A percentile compares a stretch with the other conserved stretches of the same genome.
Conservation (phyloP, 768 basidiomycete species). For the Kwoniella bestiolae region DNA sequence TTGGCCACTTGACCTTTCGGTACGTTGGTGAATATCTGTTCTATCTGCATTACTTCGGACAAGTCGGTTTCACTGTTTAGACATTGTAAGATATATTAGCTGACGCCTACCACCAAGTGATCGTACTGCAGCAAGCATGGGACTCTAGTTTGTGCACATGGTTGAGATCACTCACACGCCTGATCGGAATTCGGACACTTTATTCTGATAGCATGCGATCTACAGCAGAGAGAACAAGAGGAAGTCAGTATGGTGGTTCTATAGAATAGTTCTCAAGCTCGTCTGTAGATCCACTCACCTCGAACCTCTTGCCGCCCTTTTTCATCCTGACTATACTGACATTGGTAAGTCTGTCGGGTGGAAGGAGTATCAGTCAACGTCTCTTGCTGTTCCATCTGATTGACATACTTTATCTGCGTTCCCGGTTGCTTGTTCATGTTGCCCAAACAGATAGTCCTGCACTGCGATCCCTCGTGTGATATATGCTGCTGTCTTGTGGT, state of each 20-base stretch:
- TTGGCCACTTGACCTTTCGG: slow-evolving; percentile 94
- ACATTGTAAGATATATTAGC: background rate
- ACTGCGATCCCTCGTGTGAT: no score
- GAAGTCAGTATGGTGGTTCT: background rate
- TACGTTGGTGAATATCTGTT: slow-evolving; percentile 92
- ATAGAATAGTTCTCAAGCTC: background rate
- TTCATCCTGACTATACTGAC: slow-evolving; percentile 94
- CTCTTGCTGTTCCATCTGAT: background rate
- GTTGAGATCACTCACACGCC: slow-evolving; percentile 69
- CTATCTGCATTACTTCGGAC: slow-evolving; percentile 95
- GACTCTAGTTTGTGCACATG: background rate
- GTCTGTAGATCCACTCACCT: slow-evolving; percentile 64
- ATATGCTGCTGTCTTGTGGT: no score
- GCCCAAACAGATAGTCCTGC: no score
- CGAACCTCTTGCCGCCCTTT: slow-evolving; percentile 97
- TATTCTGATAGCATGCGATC: slow-evolving; percentile 99
- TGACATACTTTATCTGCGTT: slow-evolving; percentile 54
- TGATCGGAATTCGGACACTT: slow-evolving; percentile 93
- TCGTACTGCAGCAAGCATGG: no score
- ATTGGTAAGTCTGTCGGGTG: slow-evolving; percentile 77
- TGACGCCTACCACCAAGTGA: no score
- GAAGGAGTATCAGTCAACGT: background rate
- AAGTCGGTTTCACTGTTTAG: slow-evolving; percentile 78
- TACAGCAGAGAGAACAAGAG: background rate
- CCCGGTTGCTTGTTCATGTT: slow-evolving; percentile 52